Conservation (phyloP, 257 asterid species). For the Solanum pimpinellifolium region DNA sequence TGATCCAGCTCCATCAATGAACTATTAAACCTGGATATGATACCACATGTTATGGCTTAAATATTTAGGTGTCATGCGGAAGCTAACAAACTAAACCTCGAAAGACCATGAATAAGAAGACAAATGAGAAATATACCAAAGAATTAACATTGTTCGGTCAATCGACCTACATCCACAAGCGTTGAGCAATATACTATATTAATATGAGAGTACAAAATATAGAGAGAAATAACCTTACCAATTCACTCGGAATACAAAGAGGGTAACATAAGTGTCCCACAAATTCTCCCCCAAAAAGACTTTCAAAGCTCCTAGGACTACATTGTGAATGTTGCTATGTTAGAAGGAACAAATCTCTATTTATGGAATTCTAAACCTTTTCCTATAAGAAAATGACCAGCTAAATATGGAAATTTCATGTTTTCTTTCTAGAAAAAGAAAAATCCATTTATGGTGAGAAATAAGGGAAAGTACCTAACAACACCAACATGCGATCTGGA, state of each 20-base stretch:
- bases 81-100: too few species aligned
- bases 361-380: background rate
- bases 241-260: too few species aligned
- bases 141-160: background rate
- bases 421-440: background rate
- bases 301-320: too few species aligned
- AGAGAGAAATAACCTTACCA: background rate
- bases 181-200: background rate
- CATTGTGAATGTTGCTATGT: background rate
- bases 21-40: too few species aligned
- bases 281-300: background rate
- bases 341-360: background rate
- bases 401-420: background rate
- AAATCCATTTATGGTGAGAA: background rate
- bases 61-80: background rate
- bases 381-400: background rate
- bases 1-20: too few species aligned
- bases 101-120: background rate
- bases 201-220: background rate
- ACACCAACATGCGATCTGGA: background rate
- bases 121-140: background rate
- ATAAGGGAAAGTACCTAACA: background rate
- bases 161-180: background rate
- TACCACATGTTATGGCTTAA: background rate
- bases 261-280: background rate